Conservation (phyloP, 495 filamentous ascomycete species). For the Staphylotrichum longicolle region DNA sequence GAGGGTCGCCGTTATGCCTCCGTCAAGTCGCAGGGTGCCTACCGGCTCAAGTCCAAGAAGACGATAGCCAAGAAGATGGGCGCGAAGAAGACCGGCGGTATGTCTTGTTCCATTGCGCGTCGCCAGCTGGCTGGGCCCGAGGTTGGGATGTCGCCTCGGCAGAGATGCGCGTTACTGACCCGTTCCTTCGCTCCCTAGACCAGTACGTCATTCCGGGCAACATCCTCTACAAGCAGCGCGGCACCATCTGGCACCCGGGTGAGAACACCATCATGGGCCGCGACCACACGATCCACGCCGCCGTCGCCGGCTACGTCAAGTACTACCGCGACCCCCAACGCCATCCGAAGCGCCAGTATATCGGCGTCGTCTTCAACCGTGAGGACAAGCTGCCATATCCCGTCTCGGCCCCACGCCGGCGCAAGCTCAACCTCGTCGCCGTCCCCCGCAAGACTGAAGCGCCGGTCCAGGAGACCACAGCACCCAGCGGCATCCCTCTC, state of each 20-base stretch:
- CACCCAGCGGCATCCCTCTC: slow-evolving; percentile 45
- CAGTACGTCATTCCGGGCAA: slow-evolving; percentile 91
- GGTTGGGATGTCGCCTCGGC: not conserved
- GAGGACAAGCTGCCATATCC: slow-evolving; percentile 72
- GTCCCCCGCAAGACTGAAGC: slow-evolving; percentile 34
- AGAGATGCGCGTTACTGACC: not conserved
- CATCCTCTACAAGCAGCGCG: slow-evolving; percentile 96
- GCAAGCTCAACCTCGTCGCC: slow-evolving; percentile 68
- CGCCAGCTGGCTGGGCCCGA: not conserved
- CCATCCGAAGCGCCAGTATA: slow-evolving; percentile 83
- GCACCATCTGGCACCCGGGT: slow-evolving; percentile 89
- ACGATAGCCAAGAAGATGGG: slow-evolving; percentile 91
- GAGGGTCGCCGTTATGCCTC: slow-evolving; percentile 67
- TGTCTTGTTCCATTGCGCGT: slow-evolving; percentile 24
- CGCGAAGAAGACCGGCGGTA: slow-evolving; percentile 85
- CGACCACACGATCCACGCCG: slow-evolving; percentile 96
- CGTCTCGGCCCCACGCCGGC: slow-evolving; percentile 59
- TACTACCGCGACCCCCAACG: slow-evolving; percentile 85
- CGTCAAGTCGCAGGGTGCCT: slow-evolving; percentile 82
- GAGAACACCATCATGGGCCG: slow-evolving; percentile 91
- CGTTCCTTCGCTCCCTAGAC: slow-evolving; percentile 43
- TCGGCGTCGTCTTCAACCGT: slow-evolving; percentile 84
- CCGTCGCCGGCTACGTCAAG: slow-evolving; percentile 80
- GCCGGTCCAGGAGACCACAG: slow-evolving; percentile 28
- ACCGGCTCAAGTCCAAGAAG: slow-evolving; percentile 76